Base-by-base conservation (phyloP, 1,139 yeast genomes). In the Ogataea hybrid region DNA sequence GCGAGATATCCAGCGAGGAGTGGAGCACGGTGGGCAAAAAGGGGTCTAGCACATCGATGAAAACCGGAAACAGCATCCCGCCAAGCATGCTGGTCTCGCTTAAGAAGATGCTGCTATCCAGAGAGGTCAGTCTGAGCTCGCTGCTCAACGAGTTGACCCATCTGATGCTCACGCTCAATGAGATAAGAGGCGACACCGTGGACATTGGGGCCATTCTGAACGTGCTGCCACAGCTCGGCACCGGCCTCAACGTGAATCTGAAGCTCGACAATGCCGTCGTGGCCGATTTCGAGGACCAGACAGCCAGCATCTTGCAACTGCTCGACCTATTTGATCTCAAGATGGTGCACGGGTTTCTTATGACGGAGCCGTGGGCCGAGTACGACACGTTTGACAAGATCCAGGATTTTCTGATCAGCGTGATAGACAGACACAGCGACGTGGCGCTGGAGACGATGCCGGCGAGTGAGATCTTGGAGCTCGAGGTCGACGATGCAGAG, bases 221-320 rank as follows among this genome's bases (percentile, higher is more conserved):
- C 27, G 46, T 50, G 30, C 65, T 90, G 33, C 95, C 96, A 0
- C 64, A 69, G 28, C 65, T 90, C 32, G 83, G 81, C 48, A 71
- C 82, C 0, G 97, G 97, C 0, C 68, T 89, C 35, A 75, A 79
- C 38, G 81, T 89, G 10, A 80, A 88, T 54, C 90, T 95, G 1
- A 69, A 74, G 35, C 77, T 90, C 51, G 74, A 77, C 52, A 21
- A 50, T 22, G 56, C 50, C 6, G 22, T 43, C 1, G 53, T 64
- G 6, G 46, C 45, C 14, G 53, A 52, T 35, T 58, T 61, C 63
- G 38, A 60, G 54, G 35, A 42, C 0, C 41, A 49, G 6, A 43
- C 58, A 1, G 25, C 31, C 2, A 32, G 49, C 9, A 51, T 60
- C 7, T 38, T 33, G 8, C 30, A 54, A 4, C 35, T 77, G 16